Evolutionary conservation across 306 rosid species (phyloP).

Genomic region (Psophocarpus tetragonolobus): DNA sequence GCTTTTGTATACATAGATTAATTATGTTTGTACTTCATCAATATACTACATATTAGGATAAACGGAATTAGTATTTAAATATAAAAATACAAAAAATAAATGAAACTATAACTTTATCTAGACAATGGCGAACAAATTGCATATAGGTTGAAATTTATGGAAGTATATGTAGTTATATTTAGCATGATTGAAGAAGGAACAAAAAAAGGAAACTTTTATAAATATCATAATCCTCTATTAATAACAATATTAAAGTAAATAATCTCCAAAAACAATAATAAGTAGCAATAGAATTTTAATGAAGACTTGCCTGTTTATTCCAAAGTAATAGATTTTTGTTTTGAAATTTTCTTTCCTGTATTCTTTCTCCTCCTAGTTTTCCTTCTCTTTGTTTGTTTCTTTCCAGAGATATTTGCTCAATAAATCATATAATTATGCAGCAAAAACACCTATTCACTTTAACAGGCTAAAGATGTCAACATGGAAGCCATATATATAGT

Average conservation of each 20-base stretch:
- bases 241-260: constrained; percentile 31
- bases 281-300: constrained; percentile 32
- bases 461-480: constrained; percentile 22
- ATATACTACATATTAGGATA: neutral
- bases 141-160: neutral
- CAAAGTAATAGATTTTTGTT: constrained; percentile 40
- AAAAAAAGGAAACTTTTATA: neutral
- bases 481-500: constrained; percentile 35
- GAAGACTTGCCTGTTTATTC: constrained; percentile 35
- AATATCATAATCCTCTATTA: constrained; percentile 12
- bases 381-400: constrained; percentile 29
- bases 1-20: neutral
- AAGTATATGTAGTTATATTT: neutral
- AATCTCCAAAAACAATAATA: constrained; percentile 28
- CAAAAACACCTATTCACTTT: constrained; percentile 46
- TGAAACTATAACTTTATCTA: neutral
- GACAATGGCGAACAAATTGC: neutral
- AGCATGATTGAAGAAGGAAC: constrained; percentile 18
- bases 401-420: constrained; percentile 51
- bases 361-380: constrained; percentile 38
- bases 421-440: constrained; percentile 45
- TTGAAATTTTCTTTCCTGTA: constrained; percentile 44
- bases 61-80: neutral
- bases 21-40: neutral
- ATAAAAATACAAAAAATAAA: neutral